Evolutionary conservation across 108 stramenopile genomes (phyloP), one percentile per base, ranked within the genome.

Genomic region (Pinguiococcus pyrenoidosus): DNA sequence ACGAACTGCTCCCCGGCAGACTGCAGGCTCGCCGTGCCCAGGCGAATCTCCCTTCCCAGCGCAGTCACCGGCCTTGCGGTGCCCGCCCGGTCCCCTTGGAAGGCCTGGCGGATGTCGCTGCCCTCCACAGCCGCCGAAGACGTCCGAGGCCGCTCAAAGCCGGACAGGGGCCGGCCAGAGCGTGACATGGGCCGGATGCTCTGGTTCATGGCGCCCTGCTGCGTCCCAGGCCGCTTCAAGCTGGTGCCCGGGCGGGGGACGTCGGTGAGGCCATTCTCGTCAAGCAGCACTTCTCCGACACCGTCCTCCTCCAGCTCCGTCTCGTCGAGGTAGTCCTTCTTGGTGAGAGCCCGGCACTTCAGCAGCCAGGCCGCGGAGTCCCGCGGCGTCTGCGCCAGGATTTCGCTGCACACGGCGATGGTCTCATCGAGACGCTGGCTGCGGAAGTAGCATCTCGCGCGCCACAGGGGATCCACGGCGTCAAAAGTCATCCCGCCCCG

Each of bases 231-330:
- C 0, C 42, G 30, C 27, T 60, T 66, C 29, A 75, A 32, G 8
- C 71, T 73, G 20, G 74, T 75, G 2, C 74, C 74, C 1, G 74
- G 72, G 29, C 74, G 45, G 6, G 76, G 76, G 16, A 66, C 37
- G 3, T 63, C 29, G 1, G 68, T 69, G 0, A 62, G 51, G 21
- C 68, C 76, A 33, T 75, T 72, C 20, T 75, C 74, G 34, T 77
- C 76, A 62, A 75, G 39, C 0, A 77, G 32, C 3, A 74, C 32
- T 13, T 77, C 76, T 0, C 65, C 74, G 8, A 70, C 49, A 44
- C 76, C 74, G 45, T 70, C 63, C 32, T 75, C 74, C 39, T 77
- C 76, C 34, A 75, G 44, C 34, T 77, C 76, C 1, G 71, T 73
- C n/a, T 77, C 76, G 48, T 77, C 76, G 9, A 72, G 53, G 45